Evolutionary conservation across 352 stramenopile species (phyloP).

Genomic region (Albugo laibachii): DNA sequence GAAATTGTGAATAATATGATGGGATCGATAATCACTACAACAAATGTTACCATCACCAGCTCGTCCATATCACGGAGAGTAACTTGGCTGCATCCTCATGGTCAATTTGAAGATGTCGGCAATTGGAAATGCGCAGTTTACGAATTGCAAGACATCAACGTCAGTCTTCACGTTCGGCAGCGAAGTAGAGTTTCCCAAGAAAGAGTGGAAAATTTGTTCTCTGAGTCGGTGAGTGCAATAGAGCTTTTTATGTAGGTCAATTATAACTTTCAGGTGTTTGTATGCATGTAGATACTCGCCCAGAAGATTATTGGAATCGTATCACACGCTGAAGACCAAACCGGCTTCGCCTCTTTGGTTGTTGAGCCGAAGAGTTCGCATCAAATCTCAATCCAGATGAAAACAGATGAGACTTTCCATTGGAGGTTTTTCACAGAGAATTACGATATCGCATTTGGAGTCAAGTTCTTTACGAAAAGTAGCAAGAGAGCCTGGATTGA

Average conservation of each 20-base stretch:
- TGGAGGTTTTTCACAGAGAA: constrained; percentile 32
- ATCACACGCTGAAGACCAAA: no score
- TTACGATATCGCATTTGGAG: constrained; percentile 31
- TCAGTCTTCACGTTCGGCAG: constrained; percentile 17
- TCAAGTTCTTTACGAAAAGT: constrained; percentile 20
- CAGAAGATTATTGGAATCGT: no score
- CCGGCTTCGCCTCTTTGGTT: constrained; percentile 2
- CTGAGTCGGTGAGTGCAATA: no score
- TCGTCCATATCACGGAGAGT: constrained; percentile 24
- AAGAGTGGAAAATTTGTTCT: no score
- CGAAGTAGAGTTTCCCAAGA: no score
- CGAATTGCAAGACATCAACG: constrained; percentile 29
- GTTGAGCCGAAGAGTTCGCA: constrained; percentile 23
- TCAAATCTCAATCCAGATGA: constrained; percentile 24
- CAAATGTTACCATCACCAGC: constrained; percentile 18
- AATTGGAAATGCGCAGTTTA: constrained; percentile 23
- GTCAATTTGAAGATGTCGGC: constrained; percentile 23
- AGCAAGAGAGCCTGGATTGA: constrained; percentile 10
- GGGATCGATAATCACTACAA: constrained; percentile 31
- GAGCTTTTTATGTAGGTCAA: no score
- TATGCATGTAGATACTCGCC: no score
- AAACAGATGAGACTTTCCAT: constrained; percentile 15
- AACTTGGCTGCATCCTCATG: constrained; percentile 21
- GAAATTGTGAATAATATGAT: constrained; percentile 40
- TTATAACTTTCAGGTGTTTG: no score